phyloP scores from a whole-genome alignment of 495 filamentous ascomycete genomes.

The Penicillium bovifimosum region DNA sequence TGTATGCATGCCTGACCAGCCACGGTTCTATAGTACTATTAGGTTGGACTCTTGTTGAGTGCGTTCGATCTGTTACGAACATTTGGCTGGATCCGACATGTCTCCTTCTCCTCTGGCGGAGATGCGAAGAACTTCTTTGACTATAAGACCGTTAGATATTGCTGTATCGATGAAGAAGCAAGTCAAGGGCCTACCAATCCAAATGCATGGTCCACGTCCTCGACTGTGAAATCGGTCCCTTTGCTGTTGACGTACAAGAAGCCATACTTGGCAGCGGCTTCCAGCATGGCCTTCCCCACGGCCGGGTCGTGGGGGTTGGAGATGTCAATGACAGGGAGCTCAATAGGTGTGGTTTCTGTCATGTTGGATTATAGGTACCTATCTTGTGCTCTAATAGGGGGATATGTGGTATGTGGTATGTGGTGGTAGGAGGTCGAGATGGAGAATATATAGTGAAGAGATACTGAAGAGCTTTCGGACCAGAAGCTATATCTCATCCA shows the following conservation, averaged over 20 bases:
- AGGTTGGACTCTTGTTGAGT: not conserved
- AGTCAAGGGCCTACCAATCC: conserved; percentile 50
- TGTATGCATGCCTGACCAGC: conserved; percentile 83
- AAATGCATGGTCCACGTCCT: conserved; percentile 69
- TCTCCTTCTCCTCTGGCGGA: conserved; percentile 64
- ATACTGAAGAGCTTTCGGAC: not conserved
- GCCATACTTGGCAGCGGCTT: conserved; percentile 74
- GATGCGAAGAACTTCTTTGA: conserved; percentile 74
- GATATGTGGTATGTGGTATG: not conserved
- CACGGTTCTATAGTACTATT: conserved; percentile 57
- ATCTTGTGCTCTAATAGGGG: no score
- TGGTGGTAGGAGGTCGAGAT: not conserved
- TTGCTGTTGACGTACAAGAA: conserved; percentile 83
- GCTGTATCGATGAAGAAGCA: conserved; percentile 1
- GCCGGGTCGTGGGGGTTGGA: conserved; percentile 46
- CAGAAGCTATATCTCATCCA: not conserved
- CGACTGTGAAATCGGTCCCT: conserved; percentile 57
- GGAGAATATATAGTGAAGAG: conserved; percentile 5
- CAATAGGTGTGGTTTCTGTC: conserved; percentile 40
- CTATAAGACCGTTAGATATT: conserved; percentile 34
- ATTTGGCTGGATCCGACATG: conserved; percentile 65
- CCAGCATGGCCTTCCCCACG: conserved; percentile 66
- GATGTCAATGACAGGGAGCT: conserved; percentile 80
- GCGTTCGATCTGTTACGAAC: conserved; percentile 26
- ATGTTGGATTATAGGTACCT: conserved; percentile 26